phyloP scores from a whole-genome alignment of 192 early-diverging fungal species.

The Coemansia sp. region DNA sequence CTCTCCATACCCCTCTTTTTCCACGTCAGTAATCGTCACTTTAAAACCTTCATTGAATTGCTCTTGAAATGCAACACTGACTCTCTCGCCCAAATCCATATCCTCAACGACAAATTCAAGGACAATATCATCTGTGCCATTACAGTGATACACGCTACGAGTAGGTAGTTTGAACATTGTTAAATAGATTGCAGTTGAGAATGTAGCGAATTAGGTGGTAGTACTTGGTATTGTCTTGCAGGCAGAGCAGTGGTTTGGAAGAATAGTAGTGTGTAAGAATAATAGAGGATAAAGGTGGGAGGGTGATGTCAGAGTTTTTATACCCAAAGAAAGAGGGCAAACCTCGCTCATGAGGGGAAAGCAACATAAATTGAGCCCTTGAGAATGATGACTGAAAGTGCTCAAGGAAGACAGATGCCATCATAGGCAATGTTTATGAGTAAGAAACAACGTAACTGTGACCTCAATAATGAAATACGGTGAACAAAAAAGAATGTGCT shows the following conservation, averaged over 20 bases:
- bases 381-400: too few relatives aligned
- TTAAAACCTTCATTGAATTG: neutral
- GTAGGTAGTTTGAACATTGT: neutral
- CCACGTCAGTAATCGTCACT: neutral
- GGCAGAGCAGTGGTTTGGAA: neutral
- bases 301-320: neutral
- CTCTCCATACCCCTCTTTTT: neutral
- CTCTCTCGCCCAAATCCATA: neutral
- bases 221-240: too few relatives aligned
- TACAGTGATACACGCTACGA: neutral
- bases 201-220: neutral
- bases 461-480: too few relatives aligned
- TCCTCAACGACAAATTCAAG: neutral
- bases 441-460: too few relatives aligned
- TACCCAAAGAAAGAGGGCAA: neutral
- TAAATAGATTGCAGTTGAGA: neutral
- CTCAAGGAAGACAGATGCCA: too few relatives aligned
- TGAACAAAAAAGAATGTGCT: too few relatives aligned
- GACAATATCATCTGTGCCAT: neutral
- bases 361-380: too few relatives aligned
- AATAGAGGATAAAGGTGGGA: neutral
- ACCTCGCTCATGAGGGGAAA: too few relatives aligned
- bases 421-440: too few relatives aligned
- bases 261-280: neutral
- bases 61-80: neutral